Evolutionary conservation across 371 early-diverging fungal species (phyloP), one percentile per base, ranked within the genome.

Genomic region (Amoeboaphelidium occidentale): DNA sequence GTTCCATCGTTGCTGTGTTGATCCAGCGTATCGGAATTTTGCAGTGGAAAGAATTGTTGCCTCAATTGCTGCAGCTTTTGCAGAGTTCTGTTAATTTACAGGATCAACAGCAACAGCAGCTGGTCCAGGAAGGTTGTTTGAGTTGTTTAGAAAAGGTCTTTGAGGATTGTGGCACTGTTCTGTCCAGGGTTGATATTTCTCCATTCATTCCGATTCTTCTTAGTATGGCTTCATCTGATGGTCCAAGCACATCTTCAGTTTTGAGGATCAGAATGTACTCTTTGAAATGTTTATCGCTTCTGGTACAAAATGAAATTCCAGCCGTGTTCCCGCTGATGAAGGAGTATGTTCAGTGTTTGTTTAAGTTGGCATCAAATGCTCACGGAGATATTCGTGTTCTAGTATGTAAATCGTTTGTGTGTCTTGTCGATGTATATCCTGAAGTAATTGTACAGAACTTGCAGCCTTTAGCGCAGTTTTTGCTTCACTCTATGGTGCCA

Each of bases 361-460:
- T 83, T 57, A 65, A 70, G 50, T 70, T 80, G 25, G 81, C 90
- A 2, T 76, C 69, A 27, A 89, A 91, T 61, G 66, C 64, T 42
- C 70, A 77, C 50, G 55, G 74, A 24, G 78, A 79, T 12, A 82
- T 92, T 22, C 81, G 84, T 50, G 79, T 80, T 59, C 69, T 75
- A 22, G 84, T 93, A n/a, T 96, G 96, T 68, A 80, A 84, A 59
- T 80, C 84, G 2, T 64, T 93, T 47, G 86, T 87, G 41, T 73
- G 74, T 57, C 61, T 88, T 47, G 66, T 89, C n/a, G 90, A 89
- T 58, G 69, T 72, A 20, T 66, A 74, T 45, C 79, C 87, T 24
- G 76, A 80, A 46, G 75, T 70, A 49, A 66, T 96, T 22, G 60
- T 80, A 51, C 82, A 85, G 22, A 77, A 86, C 53, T 70, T 93